Conservation (phyloP, 371 early-diverging fungal genomes). For the Amoeboaphelidium occidentale region DNA sequence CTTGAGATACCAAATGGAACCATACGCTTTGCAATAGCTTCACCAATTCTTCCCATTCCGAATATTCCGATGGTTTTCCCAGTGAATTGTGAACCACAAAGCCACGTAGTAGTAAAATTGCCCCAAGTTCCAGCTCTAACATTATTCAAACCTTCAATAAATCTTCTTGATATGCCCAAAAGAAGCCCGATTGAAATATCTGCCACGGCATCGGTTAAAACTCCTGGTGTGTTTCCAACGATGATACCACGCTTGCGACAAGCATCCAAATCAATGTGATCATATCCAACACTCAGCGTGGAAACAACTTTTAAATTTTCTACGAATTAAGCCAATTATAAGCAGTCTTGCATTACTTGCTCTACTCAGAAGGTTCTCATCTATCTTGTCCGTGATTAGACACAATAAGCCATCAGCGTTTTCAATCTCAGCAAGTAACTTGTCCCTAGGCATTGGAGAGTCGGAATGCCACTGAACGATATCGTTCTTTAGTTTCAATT, state of each 20-base stretch:
- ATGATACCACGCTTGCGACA: conserved; percentile 20
- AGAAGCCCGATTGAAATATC: conserved; percentile 46
- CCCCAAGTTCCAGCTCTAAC: conserved; percentile 31
- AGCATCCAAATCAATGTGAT: conserved; percentile 38
- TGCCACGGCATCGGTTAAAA: conserved; percentile 65
- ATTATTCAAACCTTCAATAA: conserved; percentile 30
- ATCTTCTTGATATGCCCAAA: conserved; percentile 38
- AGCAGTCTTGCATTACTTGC: conserved; percentile 15
- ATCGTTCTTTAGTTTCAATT: neutral
- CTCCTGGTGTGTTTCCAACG: conserved; percentile 65
- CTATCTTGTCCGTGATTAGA: conserved; percentile 41
- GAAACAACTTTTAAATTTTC: conserved; percentile 30
- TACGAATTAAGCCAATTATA: conserved; percentile 1
- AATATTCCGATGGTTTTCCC: conserved; percentile 56
- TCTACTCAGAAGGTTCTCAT: conserved; percentile 31
- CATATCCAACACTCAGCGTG: conserved; percentile 56
- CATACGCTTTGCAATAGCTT: conserved; percentile 38
- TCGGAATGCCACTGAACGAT: neutral
- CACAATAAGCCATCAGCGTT: conserved; percentile 24
- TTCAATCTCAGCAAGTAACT: neutral
- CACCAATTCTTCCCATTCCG: conserved; percentile 62
- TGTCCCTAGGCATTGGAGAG: neutral
- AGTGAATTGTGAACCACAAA: conserved; percentile 41
- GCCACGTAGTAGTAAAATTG: conserved; percentile 37
- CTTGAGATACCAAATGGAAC: conserved; percentile 33